These are phyloP conservation scores for Oryza rufipogon DNA, from an alignment of 176 grass and related monocot species.

Conservation along the genomic window DNA sequence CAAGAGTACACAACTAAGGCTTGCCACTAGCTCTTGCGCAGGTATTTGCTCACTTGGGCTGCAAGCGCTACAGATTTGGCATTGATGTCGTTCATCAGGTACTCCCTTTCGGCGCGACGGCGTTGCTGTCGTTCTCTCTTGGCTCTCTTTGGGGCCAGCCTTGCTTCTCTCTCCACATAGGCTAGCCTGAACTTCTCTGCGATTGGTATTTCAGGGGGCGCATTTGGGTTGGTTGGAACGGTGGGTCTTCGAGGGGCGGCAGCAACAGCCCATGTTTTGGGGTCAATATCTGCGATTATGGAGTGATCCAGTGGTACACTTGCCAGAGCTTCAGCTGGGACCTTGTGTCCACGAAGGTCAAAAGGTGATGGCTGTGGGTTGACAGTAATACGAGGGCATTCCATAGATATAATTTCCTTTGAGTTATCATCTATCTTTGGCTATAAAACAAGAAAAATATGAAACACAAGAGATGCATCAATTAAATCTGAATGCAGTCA, in stretches of 20 bases:
- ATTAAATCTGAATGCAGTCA: background rate
- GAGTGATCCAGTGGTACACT: conserved; percentile 67
- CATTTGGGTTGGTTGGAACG: conserved; percentile 21
- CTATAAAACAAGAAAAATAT: conserved; percentile 36
- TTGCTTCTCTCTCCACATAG: conserved; percentile 71
- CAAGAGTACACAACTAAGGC: background rate
- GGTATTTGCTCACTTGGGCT: conserved; percentile 69
- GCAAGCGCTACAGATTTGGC: conserved; percentile 82
- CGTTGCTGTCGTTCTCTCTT: conserved; percentile 72
- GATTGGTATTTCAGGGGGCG: conserved; percentile 50
- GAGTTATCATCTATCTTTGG: conserved; percentile 89
- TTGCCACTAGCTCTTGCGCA: conserved; percentile 46
- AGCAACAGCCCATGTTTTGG: conserved; percentile 76
- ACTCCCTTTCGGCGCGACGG: conserved; percentile 73
- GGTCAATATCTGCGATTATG: conserved; percentile 71
- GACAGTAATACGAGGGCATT: conserved; percentile 76
- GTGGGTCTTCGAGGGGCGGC: conserved; percentile 42
- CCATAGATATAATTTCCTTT: conserved; percentile 56
- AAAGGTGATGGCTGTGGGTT: conserved; percentile 67
- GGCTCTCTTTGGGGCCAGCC: conserved; percentile 84
- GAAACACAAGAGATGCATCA: background rate
- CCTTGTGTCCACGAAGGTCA: conserved; percentile 56
- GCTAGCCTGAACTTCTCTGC: conserved; percentile 91
- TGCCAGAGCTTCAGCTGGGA: conserved; percentile 64
- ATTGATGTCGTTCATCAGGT: conserved; percentile 58